phyloP scores from a whole-genome alignment of 108 stramenopile genomes.

The Stephanodiscus minutulus region DNA sequence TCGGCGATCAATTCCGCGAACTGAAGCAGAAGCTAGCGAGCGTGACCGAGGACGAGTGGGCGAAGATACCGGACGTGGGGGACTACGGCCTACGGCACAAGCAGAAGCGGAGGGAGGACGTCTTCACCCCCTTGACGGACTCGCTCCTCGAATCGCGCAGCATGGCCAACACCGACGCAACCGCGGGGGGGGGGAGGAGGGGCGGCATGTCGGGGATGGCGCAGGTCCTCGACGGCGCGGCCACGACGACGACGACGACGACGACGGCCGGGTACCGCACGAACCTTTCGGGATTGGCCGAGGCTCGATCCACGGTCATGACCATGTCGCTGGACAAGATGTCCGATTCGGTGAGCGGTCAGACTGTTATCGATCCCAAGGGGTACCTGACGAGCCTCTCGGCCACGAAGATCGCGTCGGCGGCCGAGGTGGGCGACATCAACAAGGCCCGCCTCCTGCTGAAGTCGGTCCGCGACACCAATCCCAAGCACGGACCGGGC shows the following conservation, averaged over 20 bases:
- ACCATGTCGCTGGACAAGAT: constrained; percentile 92
- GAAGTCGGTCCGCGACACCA: constrained; percentile 93
- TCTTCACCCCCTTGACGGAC: constrained; percentile 93
- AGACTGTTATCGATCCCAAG: constrained; percentile 94
- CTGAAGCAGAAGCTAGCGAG: constrained; percentile 87
- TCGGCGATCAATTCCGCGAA: constrained; percentile 96
- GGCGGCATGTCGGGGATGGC: constrained; percentile 41
- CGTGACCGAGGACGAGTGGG: constrained; percentile 95
- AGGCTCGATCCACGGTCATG: constrained; percentile 91
- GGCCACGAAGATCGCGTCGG: constrained; percentile 60
- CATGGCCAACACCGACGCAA: constrained; percentile 52
- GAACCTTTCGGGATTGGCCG: constrained; percentile 80
- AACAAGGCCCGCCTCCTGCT: constrained; percentile 94
- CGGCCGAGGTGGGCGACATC: constrained; percentile 93
- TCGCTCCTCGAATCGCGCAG: constrained; percentile 69
- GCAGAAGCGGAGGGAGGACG: constrained; percentile 83
- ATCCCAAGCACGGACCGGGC: constrained; percentile 96
- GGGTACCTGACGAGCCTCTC: constrained; percentile 93
- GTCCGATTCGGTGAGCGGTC: constrained; percentile 84
- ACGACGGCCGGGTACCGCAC: constrained; percentile 45
- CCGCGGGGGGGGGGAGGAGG: constrained; percentile 47
- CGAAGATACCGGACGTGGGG: constrained; percentile 94
- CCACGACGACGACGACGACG: constrained; percentile 24
- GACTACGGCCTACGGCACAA: constrained; percentile 91
- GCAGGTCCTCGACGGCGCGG: constrained; percentile 21